These are phyloP conservation scores for Ophiostoma angusticollis DNA, from an alignment of 2,329 filamentous ascomycete genomes.

Conservation along the genomic window DNA sequence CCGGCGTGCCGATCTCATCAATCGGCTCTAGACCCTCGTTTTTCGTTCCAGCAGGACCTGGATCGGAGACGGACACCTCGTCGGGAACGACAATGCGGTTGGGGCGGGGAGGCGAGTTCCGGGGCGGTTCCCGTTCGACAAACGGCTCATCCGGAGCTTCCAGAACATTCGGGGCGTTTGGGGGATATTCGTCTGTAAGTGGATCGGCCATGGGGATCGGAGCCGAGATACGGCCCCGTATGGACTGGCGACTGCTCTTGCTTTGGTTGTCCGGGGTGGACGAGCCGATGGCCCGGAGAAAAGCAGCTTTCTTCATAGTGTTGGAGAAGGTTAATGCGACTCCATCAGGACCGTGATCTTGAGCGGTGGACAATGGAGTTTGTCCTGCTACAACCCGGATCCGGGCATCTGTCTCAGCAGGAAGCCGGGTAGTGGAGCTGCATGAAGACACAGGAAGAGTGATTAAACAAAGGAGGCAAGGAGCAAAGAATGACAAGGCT, in stretches of 20 bases:
- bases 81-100: neutral
- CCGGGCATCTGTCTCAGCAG: too few species aligned
- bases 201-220: slow-evolving; percentile 43
- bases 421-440: too few species aligned
- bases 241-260: slow-evolving; percentile 30
- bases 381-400: too few species aligned
- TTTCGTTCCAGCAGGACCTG: neutral
- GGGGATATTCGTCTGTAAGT: slow-evolving; percentile 17
- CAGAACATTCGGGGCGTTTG: too few species aligned
- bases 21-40: neutral
- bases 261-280: slow-evolving; percentile 25
- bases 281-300: slow-evolving; percentile 30
- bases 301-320: slow-evolving; percentile 14
- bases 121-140: neutral
- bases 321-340: neutral
- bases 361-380: too few species aligned
- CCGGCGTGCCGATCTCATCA: neutral
- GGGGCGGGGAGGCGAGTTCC: neutral
- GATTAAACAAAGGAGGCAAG: too few species aligned
- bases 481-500: too few species aligned
- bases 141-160: too few species aligned
- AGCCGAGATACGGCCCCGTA: slow-evolving; percentile 47
- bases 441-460: too few species aligned
- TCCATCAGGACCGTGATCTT: neutral
- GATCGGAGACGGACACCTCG: neutral